Conservation (phyloP, 139 green algal genomes). For the Ettlia oleoabundans region DNA sequence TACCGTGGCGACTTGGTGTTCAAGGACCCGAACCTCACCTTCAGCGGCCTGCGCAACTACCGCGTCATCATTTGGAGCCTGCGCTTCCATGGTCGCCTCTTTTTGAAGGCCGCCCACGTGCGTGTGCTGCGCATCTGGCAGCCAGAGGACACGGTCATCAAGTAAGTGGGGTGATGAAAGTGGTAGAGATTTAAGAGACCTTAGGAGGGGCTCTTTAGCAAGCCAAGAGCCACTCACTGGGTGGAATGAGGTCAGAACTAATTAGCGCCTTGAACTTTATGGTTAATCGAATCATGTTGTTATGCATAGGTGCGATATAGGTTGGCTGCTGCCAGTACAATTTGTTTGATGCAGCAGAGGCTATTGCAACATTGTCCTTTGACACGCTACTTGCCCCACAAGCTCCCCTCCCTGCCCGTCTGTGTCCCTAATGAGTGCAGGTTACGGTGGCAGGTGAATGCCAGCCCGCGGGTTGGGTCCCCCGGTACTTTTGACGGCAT, state of each 20-base stretch:
- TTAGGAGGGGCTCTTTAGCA: no score
- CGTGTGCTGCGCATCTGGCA: slow-evolving; percentile 94
- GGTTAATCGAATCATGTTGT: no score
- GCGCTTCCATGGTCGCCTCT: slow-evolving; percentile 87
- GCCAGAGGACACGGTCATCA: slow-evolving; percentile 83
- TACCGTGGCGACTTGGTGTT: slow-evolving; percentile 95
- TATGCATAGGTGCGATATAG: no score
- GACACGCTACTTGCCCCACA: neutral
- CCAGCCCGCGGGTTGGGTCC: slow-evolving; percentile 88
- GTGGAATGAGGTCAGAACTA: no score
- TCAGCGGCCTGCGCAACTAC: slow-evolving; percentile 91
- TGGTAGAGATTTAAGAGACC: no score
- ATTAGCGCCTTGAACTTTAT: no score
- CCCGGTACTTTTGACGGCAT: slow-evolving; percentile 91
- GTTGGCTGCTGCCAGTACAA: no score
- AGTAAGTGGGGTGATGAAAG: slow-evolving; percentile 48
- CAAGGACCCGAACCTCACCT: slow-evolving; percentile 81
- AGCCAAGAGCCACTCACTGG: no score
- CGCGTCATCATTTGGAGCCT: slow-evolving; percentile 91
- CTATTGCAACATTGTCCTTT: neutral
- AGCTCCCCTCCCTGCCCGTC: neutral
- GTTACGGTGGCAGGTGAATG: slow-evolving; percentile 90
- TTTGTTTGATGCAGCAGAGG: neutral
- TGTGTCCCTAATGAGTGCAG: slow-evolving; percentile 6
- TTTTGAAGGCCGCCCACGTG: slow-evolving; percentile 87